Conservation (phyloP, 2,329 filamentous ascomycete species). For the Diaporthe nobilis region DNA sequence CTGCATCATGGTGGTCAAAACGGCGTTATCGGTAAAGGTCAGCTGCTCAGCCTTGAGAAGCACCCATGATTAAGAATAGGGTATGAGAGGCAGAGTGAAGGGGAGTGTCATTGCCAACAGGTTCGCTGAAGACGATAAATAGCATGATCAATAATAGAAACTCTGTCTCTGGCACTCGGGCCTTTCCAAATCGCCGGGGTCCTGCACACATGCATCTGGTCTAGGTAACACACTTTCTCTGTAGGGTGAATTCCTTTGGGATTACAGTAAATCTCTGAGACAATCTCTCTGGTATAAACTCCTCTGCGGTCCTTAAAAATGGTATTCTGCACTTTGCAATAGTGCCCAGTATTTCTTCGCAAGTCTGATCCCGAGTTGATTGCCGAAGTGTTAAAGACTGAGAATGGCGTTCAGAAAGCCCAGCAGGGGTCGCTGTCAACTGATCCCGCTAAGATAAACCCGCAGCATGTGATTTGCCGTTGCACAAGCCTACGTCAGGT, state of each 20-base stretch:
- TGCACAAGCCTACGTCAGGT: slow-evolving; percentile 10
- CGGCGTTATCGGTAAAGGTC: slow-evolving; percentile 5
- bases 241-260: not conserved
- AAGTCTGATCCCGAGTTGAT: not conserved
- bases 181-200: not conserved
- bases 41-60: not conserved
- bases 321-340: not conserved
- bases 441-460: slow-evolving; percentile 29
- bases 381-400: not conserved
- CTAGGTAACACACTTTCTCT: not conserved
- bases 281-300: too few relatives aligned
- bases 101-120: not conserved
- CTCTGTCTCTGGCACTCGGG: not conserved
- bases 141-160: slow-evolving; percentile 13
- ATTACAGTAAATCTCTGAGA: not conserved
- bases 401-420: not conserved
- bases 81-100: not conserved
- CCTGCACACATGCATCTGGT: not conserved
- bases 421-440: not conserved
- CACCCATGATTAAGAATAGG: not conserved
- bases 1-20: slow-evolving; percentile 14
- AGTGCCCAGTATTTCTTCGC: not conserved
- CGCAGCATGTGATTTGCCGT: slow-evolving; percentile 28
- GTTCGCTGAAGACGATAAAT: not conserved
- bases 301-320: not conserved